phyloP scores from a whole-genome alignment of 495 filamentous ascomycete species.

The Penicillium nucicola region DNA sequence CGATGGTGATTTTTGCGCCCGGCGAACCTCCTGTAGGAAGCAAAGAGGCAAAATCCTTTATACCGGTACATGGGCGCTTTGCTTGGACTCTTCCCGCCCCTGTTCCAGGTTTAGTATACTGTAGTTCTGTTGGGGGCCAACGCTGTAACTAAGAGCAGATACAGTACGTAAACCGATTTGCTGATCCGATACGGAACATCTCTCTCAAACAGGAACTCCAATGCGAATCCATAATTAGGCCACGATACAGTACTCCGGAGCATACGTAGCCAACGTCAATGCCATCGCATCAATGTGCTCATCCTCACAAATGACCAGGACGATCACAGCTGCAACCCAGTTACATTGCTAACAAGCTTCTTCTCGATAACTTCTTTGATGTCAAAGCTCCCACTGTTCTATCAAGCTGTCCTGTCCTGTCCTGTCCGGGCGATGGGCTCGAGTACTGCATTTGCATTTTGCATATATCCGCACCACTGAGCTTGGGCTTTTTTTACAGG shows the following conservation, averaged over 20 bases:
- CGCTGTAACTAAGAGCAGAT: too few relatives aligned
- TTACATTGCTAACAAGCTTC: conserved; percentile 23
- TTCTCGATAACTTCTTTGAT: not conserved
- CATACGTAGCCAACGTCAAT: not conserved
- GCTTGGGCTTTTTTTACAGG: conserved; percentile 9
- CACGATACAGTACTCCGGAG: too few relatives aligned
- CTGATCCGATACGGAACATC: too few relatives aligned
- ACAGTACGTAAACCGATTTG: not conserved
- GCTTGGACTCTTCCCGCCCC: not conserved
- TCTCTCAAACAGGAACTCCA: too few relatives aligned
- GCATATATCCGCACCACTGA: conserved; percentile 7
- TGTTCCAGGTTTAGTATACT: not conserved
- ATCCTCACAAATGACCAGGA: not conserved
- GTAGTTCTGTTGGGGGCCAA: too few relatives aligned
- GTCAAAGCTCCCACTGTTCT: not conserved
- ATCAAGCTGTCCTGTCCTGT: conserved; percentile 3
- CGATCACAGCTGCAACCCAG: conserved; percentile 1
- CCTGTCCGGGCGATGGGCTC: conserved; percentile 13
- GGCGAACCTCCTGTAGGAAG: not conserved
- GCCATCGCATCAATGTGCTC: not conserved
- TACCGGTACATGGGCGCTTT: not conserved
- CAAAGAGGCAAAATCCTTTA: not conserved
- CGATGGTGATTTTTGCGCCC: not conserved
- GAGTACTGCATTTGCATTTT: conserved; percentile 3
- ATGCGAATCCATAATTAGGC: too few relatives aligned